Evolutionary conservation across 1,284 basidiomycete species (phyloP).

Genomic region (Acaromyces ingoldii): DNA sequence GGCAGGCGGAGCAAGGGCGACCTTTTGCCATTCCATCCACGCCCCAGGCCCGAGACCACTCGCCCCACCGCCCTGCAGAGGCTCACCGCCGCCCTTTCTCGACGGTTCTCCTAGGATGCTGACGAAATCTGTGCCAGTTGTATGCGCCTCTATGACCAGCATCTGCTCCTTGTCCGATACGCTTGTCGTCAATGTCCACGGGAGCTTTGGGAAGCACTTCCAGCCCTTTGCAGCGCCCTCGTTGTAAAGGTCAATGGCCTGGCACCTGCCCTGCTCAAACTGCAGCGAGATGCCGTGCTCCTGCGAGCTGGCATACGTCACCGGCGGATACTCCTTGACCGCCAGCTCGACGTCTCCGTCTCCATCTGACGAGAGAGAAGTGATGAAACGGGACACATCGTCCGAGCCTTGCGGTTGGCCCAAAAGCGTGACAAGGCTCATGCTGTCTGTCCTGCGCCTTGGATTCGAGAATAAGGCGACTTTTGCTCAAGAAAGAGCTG

Average conservation of each 20-base stretch:
- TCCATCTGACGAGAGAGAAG: no score
- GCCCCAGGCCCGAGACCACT: slow-evolving; percentile 3
- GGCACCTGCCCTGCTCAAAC: background rate
- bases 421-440: no score
- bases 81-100: slow-evolving; percentile 1
- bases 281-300: background rate
- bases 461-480: no score
- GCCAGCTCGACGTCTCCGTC: no score
- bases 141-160: background rate
- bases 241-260: slow-evolving; percentile 1
- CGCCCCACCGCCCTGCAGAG: background rate
- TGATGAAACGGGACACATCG: no score
- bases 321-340: no score
- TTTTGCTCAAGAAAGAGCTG: no score
- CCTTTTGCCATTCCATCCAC: slow-evolving; percentile 1
- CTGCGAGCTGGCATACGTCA: background rate
- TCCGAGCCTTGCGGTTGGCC: no score
- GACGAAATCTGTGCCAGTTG: background rate
- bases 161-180: background rate
- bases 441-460: no score
- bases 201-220: background rate
- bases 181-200: background rate
- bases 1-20: no score
- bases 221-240: background rate
- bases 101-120: background rate